phyloP scores from a whole-genome alignment of 2,329 filamentous ascomycete genomes.

The Pseudonectria buxi region DNA sequence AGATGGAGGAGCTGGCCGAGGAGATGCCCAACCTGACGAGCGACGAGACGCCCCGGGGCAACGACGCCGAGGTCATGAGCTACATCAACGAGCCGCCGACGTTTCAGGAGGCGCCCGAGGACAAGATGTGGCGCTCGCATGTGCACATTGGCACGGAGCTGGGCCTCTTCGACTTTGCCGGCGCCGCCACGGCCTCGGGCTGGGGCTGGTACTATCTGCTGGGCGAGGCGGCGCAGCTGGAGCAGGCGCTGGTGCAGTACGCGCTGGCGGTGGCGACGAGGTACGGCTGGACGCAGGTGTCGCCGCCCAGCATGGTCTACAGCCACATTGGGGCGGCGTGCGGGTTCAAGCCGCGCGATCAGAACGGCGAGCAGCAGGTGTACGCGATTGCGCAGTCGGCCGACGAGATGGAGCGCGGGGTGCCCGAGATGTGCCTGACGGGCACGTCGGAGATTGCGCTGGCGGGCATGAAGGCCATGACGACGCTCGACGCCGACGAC shows the following conservation, averaged over 20 bases:
- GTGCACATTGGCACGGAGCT: slow-evolving; percentile 80
- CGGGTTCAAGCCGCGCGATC: slow-evolving; percentile 89
- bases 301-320: slow-evolving; percentile 87
- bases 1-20: slow-evolving; percentile 69
- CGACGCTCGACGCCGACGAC: slow-evolving; percentile 54
- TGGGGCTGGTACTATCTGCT: slow-evolving; percentile 98
- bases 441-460: slow-evolving; percentile 94
- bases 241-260: slow-evolving; percentile 88
- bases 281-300: slow-evolving; percentile 71
- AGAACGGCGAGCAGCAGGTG: slow-evolving; percentile 85
- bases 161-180: slow-evolving; percentile 84
- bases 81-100: slow-evolving; percentile 70
- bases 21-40: slow-evolving; percentile 84
- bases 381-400: slow-evolving; percentile 67
- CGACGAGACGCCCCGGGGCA: slow-evolving; percentile 63
- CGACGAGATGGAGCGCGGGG: slow-evolving; percentile 53
- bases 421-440: slow-evolving; percentile 68
- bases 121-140: slow-evolving; percentile 60
- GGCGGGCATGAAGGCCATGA: slow-evolving; percentile 79
- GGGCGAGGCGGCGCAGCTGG: slow-evolving; percentile 87
- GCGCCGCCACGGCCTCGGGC: slow-evolving; percentile 72
- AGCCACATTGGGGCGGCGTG: slow-evolving; percentile 84
- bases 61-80: slow-evolving; percentile 56
- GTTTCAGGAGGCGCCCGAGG: slow-evolving; percentile 23
- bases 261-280: slow-evolving; percentile 66